phyloP scores from a whole-genome alignment of 129 eudicot genomes.

The Artemisia annua region DNA sequence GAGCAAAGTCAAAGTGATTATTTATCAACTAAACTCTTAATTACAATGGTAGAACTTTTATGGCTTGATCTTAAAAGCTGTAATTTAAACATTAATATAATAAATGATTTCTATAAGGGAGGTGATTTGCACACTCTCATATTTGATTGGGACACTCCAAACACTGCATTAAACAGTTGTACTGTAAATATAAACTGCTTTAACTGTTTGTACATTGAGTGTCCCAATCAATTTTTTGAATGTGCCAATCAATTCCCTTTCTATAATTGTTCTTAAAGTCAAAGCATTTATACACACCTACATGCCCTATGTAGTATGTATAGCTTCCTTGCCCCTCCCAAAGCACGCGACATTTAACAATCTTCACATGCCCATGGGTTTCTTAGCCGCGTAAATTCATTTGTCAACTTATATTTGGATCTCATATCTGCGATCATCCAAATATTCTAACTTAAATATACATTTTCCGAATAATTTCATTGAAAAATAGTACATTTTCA shows the following conservation, averaged over 20 bases:
- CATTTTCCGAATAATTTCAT: too few species aligned
- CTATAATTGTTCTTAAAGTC: background rate
- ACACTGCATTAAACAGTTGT: too few species aligned
- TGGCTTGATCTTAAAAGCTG: background rate
- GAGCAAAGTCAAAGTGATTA: slow-evolving; percentile 4
- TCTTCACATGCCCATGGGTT: slow-evolving; percentile 25
- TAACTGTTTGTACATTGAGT: too few species aligned
- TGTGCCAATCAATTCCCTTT: too few species aligned
- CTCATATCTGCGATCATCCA: background rate
- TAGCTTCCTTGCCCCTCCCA: background rate
- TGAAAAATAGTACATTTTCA: too few species aligned
- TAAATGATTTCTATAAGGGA: too few species aligned
- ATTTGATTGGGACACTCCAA: too few species aligned
- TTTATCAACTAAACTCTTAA: background rate
- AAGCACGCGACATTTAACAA: slow-evolving; percentile 17
- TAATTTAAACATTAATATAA: background rate
- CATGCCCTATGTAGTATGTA: slow-evolving; percentile 18
- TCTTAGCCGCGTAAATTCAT: background rate
- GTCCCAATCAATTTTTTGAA: too few species aligned
- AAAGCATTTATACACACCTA: slow-evolving; percentile 19
- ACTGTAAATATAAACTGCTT: too few species aligned
- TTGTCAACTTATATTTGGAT: slow-evolving; percentile 14
- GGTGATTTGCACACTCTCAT: too few species aligned
- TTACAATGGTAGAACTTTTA: too few species aligned
- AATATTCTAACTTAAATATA: too few species aligned